Conservation (phyloP, 345 rosid genomes). For the Iberis pinnata region DNA sequence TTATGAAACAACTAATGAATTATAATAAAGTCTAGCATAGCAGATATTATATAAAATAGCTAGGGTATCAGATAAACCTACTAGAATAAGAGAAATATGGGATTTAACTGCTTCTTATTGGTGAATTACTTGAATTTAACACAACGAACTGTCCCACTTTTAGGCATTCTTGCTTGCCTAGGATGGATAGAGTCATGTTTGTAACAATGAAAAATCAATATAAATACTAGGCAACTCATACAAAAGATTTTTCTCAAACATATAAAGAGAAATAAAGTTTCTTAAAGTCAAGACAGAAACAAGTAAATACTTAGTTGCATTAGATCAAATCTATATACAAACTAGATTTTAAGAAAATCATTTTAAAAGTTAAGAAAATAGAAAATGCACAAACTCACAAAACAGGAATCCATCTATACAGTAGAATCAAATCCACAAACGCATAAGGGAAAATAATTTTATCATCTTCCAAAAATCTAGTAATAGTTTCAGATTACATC, state of each 20-base stretch:
- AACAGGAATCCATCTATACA: slow-evolving; percentile 22
- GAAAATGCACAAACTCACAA: slow-evolving; percentile 11
- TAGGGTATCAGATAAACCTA: slow-evolving; percentile 12
- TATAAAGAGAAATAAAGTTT: neutral
- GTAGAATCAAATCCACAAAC: slow-evolving; percentile 22
- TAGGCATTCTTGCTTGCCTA: slow-evolving; percentile 7
- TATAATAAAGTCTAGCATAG: no score
- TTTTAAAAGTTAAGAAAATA: neutral
- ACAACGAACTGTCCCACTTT: slow-evolving; percentile 16
- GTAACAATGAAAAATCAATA: slow-evolving; percentile 11
- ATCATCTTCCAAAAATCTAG: slow-evolving; percentile 20
- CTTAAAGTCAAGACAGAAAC: neutral
- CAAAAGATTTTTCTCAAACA: slow-evolving; percentile 25
- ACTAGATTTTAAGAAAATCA: neutral
- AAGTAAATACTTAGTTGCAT: no score
- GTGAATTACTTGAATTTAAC: no score
- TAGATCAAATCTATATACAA: neutral
- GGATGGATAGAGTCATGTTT: slow-evolving; percentile 5
- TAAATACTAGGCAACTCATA: slow-evolving; percentile 15
- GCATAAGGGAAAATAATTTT: slow-evolving; percentile 21
- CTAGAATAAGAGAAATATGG: slow-evolving; percentile 23
- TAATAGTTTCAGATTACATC: slow-evolving; percentile 15
- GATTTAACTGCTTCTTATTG: slow-evolving; percentile 24
- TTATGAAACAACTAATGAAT: no score
- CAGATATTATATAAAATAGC: no score